Evolutionary conservation across 2,329 filamentous ascomycete species (phyloP), one percentile per base, ranked within the genome.

Genomic region (Arthrinium phaeospermum): DNA sequence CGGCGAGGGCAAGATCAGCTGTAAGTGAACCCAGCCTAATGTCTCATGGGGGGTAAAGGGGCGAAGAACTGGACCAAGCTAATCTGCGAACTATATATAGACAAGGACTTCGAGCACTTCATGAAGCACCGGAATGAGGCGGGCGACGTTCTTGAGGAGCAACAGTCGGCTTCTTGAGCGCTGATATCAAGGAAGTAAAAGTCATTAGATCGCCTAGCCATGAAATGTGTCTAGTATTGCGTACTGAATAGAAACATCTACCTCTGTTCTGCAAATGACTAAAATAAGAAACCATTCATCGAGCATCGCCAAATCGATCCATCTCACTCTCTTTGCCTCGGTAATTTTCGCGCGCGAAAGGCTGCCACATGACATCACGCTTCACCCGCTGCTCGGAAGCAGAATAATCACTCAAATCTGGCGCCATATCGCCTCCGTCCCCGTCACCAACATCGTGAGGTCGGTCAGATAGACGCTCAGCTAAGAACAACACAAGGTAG

Each of bases 1-100:
- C 73, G 80, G 79, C 2, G 78, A 81, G 69, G 80, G 80, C 24
- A 82, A 80, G 71, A 78, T 83, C 64, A 79, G 75, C 67, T 83
- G 82, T 83, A 71, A 80, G 82, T 76, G n/a, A 8, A 5, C 19
- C 2, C 10, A 24, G 2, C 7, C 30, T 16, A 30, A 30, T 30
- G 19, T 27, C 53, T 24, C 22, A 1, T 45, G 34, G 24, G n/a
- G 19, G 34, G 13, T 8, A 44, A 27, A 45, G 7, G n/a, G n/a
- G 24, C n/a, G 19, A 69, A 22, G 13, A 37, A 22, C 49, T 27
- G 34, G 46, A 49, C 27, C 27, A 13, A 22, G 16, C 16, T 51
- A 10, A 69, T 57, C 73, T 34, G 71, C 71, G 4, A 71, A 22
- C 72, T 7, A n/a, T 41, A 37, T 57, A 41, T 57, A 82, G 80